phyloP scores from a whole-genome alignment of 1,284 basidiomycete genomes.

The Cutaneotrichosporon cyanovorans region DNA sequence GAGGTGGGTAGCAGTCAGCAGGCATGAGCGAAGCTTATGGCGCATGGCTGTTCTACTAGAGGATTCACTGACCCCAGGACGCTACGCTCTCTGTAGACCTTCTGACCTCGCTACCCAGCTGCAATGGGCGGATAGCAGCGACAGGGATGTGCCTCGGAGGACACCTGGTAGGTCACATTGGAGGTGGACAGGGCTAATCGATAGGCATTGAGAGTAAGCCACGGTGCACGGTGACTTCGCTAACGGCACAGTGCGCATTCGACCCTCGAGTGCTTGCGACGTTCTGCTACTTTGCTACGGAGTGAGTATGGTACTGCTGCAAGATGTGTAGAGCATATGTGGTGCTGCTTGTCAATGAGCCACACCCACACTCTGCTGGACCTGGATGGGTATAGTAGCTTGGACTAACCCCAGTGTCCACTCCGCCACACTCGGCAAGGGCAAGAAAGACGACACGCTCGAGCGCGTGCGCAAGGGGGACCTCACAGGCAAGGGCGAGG shows the following conservation, averaged over 20 bases:
- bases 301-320: no score
- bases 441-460: conserved; percentile 68
- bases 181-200: conserved; percentile 7
- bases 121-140: conserved; percentile 74
- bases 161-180: conserved; percentile 48
- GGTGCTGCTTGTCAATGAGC: no score
- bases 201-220: conserved; percentile 56
- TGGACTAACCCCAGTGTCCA: conserved; percentile 54
- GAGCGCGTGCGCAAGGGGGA: conserved; percentile 64
- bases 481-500: conserved; percentile 66
- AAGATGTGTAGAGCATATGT: no score
- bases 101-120: conserved; percentile 62
- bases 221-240: no score
- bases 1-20: conserved; percentile 55
- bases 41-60: not conserved
- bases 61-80: conserved; percentile 57
- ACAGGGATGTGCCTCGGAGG: conserved; percentile 49
- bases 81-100: conserved; percentile 68
- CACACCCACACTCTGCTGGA: no score
- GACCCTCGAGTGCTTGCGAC: conserved; percentile 71
- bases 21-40: no score
- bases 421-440: conserved; percentile 73
- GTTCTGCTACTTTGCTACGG: conserved; percentile 90
- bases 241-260: conserved; percentile 81
- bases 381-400: no score